These are phyloP conservation scores for Aureobasidium sp. DNA, from an alignment of 2,329 filamentous ascomycete species.

Conservation along the genomic window DNA sequence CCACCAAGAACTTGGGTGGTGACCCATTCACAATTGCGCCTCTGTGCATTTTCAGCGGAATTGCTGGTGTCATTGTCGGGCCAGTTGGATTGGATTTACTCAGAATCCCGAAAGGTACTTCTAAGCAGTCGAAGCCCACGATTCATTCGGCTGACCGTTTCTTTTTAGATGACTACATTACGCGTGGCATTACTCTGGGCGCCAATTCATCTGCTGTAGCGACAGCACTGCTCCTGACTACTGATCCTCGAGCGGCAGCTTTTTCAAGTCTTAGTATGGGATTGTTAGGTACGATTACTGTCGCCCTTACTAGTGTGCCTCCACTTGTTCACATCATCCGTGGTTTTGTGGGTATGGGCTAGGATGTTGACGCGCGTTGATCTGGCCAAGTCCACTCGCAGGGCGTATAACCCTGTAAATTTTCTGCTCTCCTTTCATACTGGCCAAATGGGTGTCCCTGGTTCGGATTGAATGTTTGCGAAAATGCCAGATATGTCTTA, in stretches of 20 bases:
- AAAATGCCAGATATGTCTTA: neutral
- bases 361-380: neutral
- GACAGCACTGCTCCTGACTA: conserved; percentile 47
- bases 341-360: conserved; percentile 34
- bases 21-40: conserved; percentile 49
- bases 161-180: conserved; percentile 50
- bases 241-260: conserved; percentile 51
- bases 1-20: conserved; percentile 47
- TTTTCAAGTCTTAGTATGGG: conserved; percentile 53
- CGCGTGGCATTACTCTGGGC: conserved; percentile 52
- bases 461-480: neutral
- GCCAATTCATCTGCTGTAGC: conserved; percentile 52
- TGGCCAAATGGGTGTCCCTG: neutral
- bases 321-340: conserved; percentile 41
- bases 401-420: neutral
- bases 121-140: too few species aligned
- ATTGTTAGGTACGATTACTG: conserved; percentile 50
- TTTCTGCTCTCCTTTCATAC: neutral
- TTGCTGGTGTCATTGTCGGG: conserved; percentile 50
- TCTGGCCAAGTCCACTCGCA: neutral
- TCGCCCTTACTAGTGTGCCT: conserved; percentile 50
- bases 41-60: conserved; percentile 51
- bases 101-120: conserved; percentile 44
- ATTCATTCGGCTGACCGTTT: neutral
- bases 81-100: conserved; percentile 40